Conservation (phyloP, 1,284 basidiomycete species). For the Heterobasidion occidentale region DNA sequence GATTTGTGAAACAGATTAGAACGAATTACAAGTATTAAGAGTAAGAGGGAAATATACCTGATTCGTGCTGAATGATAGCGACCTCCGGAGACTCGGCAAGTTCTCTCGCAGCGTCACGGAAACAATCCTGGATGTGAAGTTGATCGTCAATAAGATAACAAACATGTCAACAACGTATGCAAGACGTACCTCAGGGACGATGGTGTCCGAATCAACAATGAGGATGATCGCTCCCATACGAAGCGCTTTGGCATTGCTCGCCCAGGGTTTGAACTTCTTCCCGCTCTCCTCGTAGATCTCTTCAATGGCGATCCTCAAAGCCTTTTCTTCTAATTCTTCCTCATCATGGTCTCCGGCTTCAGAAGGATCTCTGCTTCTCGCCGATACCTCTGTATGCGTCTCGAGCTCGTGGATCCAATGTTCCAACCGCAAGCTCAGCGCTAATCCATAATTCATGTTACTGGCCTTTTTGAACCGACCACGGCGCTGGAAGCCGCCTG, state of each 20-base stretch:
- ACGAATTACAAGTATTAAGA: background rate
- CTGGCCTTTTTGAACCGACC: conserved; percentile 58
- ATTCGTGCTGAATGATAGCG: conserved; percentile 80
- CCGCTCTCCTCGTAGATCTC: conserved; percentile 57
- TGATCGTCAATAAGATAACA: background rate
- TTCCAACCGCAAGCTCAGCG: conserved; percentile 44
- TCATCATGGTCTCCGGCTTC: conserved; percentile 22
- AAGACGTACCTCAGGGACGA: conserved; percentile 57
- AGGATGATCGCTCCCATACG: conserved; percentile 60
- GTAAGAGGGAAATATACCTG: conserved; percentile 30
- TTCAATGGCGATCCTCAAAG: conserved; percentile 57
- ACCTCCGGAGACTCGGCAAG: conserved; percentile 72
- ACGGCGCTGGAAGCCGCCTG: conserved; percentile 42
- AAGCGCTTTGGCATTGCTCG: conserved; percentile 47
- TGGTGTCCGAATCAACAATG: conserved; percentile 77
- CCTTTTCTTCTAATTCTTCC: conserved; percentile 50
- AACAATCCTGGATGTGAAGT: background rate
- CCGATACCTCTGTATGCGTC: conserved; percentile 35
- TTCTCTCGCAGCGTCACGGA: conserved; percentile 68
- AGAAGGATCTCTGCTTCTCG: background rate
- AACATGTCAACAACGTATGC: too few relatives aligned
- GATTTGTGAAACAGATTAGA: background rate
- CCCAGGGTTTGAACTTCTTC: conserved; percentile 53
- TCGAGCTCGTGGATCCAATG: conserved; percentile 39
- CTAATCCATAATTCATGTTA: conserved; percentile 52